These are phyloP conservation scores for Aureobasidium sp. DNA, from an alignment of 2,329 filamentous ascomycete genomes.

Conservation along the genomic window DNA sequence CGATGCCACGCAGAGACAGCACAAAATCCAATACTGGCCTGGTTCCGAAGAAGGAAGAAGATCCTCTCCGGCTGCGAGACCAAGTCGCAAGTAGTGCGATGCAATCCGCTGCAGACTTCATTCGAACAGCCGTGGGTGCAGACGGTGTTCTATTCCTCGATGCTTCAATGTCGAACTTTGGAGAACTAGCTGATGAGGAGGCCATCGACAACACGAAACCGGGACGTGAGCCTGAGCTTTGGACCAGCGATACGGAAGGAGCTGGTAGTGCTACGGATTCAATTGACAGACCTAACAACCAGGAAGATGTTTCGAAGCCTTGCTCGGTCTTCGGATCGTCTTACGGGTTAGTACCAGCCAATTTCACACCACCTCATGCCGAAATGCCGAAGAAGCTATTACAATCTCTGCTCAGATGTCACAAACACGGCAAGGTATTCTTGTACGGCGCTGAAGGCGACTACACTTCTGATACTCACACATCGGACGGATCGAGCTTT, in stretches of 20 bases:
- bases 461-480: slow-evolving; percentile 6
- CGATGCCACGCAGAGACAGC: slow-evolving; percentile 4
- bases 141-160: slow-evolving; percentile 41
- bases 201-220: not conserved
- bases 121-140: slow-evolving; percentile 39
- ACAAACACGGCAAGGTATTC: slow-evolving; percentile 32
- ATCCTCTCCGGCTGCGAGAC: slow-evolving; percentile 19
- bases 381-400: slow-evolving; percentile 16
- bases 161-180: slow-evolving; percentile 18
- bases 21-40: not conserved
- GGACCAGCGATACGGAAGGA: slow-evolving; percentile 8
- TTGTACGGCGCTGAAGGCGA: slow-evolving; percentile 26
- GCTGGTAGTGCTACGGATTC: slow-evolving; percentile 5
- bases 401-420: slow-evolving; percentile 23
- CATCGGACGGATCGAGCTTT: not conserved
- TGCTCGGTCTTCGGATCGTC: slow-evolving; percentile 5
- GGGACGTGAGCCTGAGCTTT: not conserved
- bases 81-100: slow-evolving; percentile 27
- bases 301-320: slow-evolving; percentile 6
- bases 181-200: not conserved
- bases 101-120: slow-evolving; percentile 37
- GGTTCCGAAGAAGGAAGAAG: slow-evolving; percentile 20
- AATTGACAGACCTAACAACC: not conserved
- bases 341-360: slow-evolving; percentile 4
- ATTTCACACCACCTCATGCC: not conserved